Percentiles rank a stretch among this genome's conserved stretches.
Conservation (phyloP, 768 basidiomycete species). For the Pleurotus platypus region DNA sequence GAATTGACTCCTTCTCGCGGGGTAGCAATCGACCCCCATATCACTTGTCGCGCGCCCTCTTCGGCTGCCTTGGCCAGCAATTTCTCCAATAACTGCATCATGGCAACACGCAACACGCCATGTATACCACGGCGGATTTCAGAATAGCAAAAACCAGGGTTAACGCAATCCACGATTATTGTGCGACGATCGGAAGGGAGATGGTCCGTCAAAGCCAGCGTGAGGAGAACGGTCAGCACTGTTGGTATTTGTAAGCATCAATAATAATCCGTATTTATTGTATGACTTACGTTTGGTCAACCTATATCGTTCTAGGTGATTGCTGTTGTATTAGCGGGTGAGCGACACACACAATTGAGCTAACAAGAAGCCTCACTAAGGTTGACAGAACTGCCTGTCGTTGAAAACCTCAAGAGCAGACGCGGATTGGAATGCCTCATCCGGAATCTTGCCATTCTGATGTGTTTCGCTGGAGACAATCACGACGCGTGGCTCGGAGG, state of each 20-base stretch:
- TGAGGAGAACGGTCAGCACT: conserved; percentile 40
- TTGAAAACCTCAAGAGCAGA: neutral
- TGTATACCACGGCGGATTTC: conserved; percentile 25
- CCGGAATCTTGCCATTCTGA: conserved; percentile 21
- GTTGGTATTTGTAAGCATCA: neutral
- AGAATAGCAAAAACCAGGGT: conserved; percentile 40
- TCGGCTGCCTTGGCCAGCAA: conserved; percentile 33
- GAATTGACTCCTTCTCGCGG: conserved; percentile 12
- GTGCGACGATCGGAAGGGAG: conserved; percentile 15
- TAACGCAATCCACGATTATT: conserved; percentile 32
- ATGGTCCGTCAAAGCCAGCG: conserved; percentile 28
- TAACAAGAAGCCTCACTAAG: no score
- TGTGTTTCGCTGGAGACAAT: conserved; percentile 43
- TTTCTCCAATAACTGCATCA: conserved; percentile 21
- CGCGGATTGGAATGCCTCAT: conserved; percentile 7
- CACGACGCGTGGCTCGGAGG: conserved; percentile 32
- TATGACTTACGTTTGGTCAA: conserved; percentile 30
- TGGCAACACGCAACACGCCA: conserved; percentile 8
- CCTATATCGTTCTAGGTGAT: conserved; percentile 18
- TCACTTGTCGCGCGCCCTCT: conserved; percentile 28
- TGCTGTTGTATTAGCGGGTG: no score
- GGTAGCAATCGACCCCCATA: conserved; percentile 28
- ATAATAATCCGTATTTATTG: neutral
- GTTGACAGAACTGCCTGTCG: no score
- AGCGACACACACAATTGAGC: no score